Percentiles rank a stretch among this genome's conserved stretches.
Evolutionary conservation across 495 filamentous ascomycete species (phyloP).

Genomic region (Neurospora cerealis): DNA sequence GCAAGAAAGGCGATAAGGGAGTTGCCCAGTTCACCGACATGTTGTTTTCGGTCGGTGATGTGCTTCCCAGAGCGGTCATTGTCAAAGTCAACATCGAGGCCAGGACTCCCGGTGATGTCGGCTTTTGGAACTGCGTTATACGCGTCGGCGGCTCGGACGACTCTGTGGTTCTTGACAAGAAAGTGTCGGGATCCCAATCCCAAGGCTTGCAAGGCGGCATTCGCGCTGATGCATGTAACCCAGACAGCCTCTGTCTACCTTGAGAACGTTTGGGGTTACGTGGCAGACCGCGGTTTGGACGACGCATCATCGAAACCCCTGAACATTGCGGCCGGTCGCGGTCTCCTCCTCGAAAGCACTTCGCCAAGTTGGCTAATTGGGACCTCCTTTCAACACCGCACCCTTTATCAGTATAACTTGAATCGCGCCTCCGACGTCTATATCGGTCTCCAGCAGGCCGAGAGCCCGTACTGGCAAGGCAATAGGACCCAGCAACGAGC

Average conservation of each 20-base stretch:
- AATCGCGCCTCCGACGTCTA: constrained; percentile 52
- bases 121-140: constrained; percentile 46
- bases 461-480: constrained; percentile 65
- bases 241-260: constrained; percentile 40
- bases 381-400: constrained; percentile 60
- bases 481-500: constrained; percentile 40
- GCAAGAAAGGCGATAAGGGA: constrained; percentile 44
- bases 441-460: constrained; percentile 58
- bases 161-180: constrained; percentile 20
- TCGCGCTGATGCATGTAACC: constrained; percentile 39
- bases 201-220: constrained; percentile 40
- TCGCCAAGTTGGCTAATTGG: constrained; percentile 48
- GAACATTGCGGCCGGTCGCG: constrained; percentile 41
- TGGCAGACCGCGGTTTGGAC: constrained; percentile 40
- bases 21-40: constrained; percentile 48
- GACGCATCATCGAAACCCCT: constrained; percentile 15
- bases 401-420: constrained; percentile 66
- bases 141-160: constrained; percentile 42
- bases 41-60: constrained; percentile 40
- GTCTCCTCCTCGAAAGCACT: constrained; percentile 37
- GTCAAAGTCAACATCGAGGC: constrained; percentile 40
- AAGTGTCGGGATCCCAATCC: constrained; percentile 25
- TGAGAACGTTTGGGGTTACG: constrained; percentile 54
- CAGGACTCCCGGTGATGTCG: constrained; percentile 37
- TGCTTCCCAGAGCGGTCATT: constrained; percentile 41